phyloP scores from a whole-genome alignment of 148 eudicot species.

The Persicaria tinctoria region DNA sequence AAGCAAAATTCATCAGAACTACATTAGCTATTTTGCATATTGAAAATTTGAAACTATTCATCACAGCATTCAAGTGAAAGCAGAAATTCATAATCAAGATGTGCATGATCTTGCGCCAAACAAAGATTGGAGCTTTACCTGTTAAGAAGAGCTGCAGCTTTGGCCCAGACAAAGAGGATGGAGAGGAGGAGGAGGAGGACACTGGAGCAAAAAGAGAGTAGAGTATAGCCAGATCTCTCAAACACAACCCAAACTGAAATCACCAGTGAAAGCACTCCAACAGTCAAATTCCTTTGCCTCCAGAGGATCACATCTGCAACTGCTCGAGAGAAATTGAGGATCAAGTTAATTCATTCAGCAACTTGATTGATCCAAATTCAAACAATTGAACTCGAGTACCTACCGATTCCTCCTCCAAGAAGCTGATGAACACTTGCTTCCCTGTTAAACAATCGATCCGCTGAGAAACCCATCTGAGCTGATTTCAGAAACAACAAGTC shows the following conservation, averaged over 20 bases:
- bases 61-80: too few relatives aligned
- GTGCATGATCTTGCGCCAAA: too few relatives aligned
- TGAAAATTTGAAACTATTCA: neutral
- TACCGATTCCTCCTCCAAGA: conserved; percentile 73
- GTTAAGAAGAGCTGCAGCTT: conserved; percentile 78
- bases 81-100: too few relatives aligned
- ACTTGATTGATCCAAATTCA: neutral
- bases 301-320: conserved; percentile 90
- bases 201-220: conserved; percentile 54
- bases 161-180: conserved; percentile 83
- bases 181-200: conserved; percentile 70
- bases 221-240: conserved; percentile 73
- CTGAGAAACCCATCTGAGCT: conserved; percentile 43
- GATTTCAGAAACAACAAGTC: neutral
- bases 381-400: neutral
- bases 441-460: conserved; percentile 49
- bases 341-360: neutral
- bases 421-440: conserved; percentile 61
- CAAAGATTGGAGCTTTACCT: conserved; percentile 27
- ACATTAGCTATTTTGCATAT: neutral
- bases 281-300: conserved; percentile 47
- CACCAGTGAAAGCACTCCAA: conserved; percentile 33
- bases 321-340: conserved; percentile 20
- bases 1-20: neutral
- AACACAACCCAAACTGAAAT: conserved; percentile 64